These are phyloP conservation scores for Pezicula rhizophila DNA, from an alignment of 2,329 filamentous ascomycete species.

Conservation along the genomic window DNA sequence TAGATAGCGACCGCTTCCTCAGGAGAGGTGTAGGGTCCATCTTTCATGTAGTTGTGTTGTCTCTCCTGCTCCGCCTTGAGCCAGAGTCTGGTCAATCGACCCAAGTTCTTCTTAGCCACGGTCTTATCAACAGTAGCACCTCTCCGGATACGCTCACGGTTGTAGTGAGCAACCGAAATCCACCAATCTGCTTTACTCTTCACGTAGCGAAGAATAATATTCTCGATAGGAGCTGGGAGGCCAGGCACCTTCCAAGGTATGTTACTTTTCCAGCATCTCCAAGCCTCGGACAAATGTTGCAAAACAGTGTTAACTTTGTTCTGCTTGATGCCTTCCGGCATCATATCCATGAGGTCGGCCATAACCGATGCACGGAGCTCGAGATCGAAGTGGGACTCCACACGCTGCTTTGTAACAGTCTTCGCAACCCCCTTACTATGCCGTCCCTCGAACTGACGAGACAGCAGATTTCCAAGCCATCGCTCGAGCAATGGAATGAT, in stretches of 20 bases:
- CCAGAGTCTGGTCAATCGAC: conserved; percentile 90
- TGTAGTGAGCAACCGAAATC: conserved; percentile 98
- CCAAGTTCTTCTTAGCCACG: conserved; percentile 98
- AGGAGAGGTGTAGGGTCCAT: conserved; percentile 95
- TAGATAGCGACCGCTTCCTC: conserved; percentile 99
- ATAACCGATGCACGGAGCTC: conserved; percentile 97
- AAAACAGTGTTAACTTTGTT: conserved; percentile 98
- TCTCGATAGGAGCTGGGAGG: conserved; percentile 92
- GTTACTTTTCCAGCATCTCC: conserved; percentile 99
- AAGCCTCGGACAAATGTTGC: conserved; percentile 95
- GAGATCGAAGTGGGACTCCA: conserved; percentile 96
- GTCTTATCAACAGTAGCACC: conserved; percentile 98
- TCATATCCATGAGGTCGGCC: conserved; percentile 99
- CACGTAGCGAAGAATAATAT: conserved; percentile 96
- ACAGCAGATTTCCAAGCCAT: conserved; percentile 95
- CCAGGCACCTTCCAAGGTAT: conserved; percentile 99
- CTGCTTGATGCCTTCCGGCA: conserved; percentile 99
- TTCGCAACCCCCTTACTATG: conserved; percentile 99
- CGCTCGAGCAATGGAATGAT: conserved; percentile 94
- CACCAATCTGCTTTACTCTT: conserved; percentile 99
- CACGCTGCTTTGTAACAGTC: conserved; percentile 97
- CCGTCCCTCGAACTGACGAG: conserved; percentile 94
- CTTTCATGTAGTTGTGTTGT: conserved; percentile 99
- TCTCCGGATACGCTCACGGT: conserved; percentile 90
- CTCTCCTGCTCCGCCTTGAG: conserved; percentile 97